These are phyloP conservation scores for Pythium biforme DNA, from an alignment of 352 stramenopile species.

Conservation along the genomic window DNA sequence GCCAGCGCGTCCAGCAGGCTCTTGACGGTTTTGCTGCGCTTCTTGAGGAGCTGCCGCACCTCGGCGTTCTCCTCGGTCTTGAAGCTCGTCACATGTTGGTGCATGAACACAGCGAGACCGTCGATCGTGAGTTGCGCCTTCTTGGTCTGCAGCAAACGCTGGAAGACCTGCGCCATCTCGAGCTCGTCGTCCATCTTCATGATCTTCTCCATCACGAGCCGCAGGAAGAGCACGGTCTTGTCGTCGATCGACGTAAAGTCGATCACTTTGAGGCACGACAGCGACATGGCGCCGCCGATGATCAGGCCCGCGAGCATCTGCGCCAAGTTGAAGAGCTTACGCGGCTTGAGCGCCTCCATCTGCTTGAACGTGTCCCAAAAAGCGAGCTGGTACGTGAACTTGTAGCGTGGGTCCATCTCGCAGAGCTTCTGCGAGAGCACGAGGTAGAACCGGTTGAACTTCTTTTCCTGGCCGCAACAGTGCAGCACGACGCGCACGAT, in stretches of 20 bases:
- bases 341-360: constrained; percentile 68
- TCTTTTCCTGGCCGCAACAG: constrained; percentile 82
- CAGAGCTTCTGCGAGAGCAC: constrained; percentile 92
- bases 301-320: constrained; percentile 84
- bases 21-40: constrained; percentile 63
- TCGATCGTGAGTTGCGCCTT: constrained; percentile 79
- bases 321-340: constrained; percentile 90
- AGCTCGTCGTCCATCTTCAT: constrained; percentile 65
- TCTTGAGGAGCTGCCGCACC: constrained; percentile 46
- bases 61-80: constrained; percentile 42
- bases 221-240: constrained; percentile 88
- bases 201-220: constrained; percentile 74
- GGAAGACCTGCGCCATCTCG: constrained; percentile 70
- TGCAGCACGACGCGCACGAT: constrained; percentile 95
- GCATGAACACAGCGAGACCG: constrained; percentile 74
- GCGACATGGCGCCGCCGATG: constrained; percentile 53
- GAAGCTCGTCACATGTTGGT: constrained; percentile 74
- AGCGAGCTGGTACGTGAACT: constrained; percentile 95
- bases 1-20: constrained; percentile 66
- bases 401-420: constrained; percentile 93
- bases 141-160: constrained; percentile 76
- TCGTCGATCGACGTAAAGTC: constrained; percentile 91
- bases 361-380: constrained; percentile 98
- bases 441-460: constrained; percentile 97
- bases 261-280: constrained; percentile 90